A percentile compares a stretch with the other conserved stretches of the same genome.
Conservation (phyloP, 495 filamentous ascomycete species). For the Hypoxylon perforatum region DNA sequence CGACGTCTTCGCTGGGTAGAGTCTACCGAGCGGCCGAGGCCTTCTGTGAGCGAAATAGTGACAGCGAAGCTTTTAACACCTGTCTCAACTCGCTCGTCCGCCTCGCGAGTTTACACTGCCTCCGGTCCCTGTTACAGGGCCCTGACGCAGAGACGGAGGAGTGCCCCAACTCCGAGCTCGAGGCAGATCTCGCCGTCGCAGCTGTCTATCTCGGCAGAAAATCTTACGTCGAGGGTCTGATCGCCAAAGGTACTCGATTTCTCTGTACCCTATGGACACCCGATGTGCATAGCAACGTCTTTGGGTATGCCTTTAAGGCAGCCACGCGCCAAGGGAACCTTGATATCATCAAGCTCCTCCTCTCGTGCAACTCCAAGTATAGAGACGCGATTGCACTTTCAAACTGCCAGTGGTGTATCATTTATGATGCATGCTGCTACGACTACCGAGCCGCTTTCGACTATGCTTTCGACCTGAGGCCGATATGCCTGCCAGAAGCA, state of each 20-base stretch:
- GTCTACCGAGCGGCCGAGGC: constrained; percentile 9
- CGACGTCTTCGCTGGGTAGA: constrained; percentile 1
- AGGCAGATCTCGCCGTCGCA: constrained; percentile 11
- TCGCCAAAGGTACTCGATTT: background rate
- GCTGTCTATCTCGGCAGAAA: constrained; percentile 3
- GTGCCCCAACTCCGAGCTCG: background rate
- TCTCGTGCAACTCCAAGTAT: constrained; percentile 7
- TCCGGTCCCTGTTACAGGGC: background rate
- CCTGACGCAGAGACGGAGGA: background rate
- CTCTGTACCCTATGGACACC: background rate
- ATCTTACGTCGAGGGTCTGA: background rate
- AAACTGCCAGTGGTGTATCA: background rate
- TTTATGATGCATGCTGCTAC: background rate
- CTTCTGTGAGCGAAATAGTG: background rate
- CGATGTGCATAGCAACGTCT: constrained; percentile 2
- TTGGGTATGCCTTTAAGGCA: constrained; percentile 5
- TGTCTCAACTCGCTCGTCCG: constrained; percentile 3
- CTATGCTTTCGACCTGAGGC: constrained; percentile 17
- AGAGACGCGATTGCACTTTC: background rate
- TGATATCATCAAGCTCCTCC: constrained; percentile 7
- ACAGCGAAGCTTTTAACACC: background rate
- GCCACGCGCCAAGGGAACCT: constrained; percentile 7
- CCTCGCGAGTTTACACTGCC: background rate
- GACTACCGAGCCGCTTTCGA: constrained; percentile 15
- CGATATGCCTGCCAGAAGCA: background rate